These are phyloP conservation scores for Aspergillus sp. DNA, from an alignment of 2,329 filamentous ascomycete genomes.

Conservation along the genomic window DNA sequence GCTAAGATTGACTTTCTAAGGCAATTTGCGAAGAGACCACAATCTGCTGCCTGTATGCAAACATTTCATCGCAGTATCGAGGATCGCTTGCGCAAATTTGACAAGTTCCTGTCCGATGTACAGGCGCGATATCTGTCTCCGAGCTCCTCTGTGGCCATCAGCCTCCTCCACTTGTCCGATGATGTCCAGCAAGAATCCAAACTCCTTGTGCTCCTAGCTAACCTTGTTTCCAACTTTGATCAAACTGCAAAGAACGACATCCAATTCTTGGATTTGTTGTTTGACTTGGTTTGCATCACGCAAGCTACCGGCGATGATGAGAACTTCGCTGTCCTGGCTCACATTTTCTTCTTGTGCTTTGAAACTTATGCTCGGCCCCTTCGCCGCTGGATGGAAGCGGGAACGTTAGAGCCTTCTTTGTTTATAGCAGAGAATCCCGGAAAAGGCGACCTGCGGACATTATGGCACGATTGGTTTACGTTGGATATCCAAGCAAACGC, in stretches of 20 bases:
- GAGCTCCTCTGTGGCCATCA: conserved; percentile 59
- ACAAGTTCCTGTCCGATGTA: conserved; percentile 57
- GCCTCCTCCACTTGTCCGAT: conserved; percentile 62
- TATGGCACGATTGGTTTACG: conserved; percentile 76
- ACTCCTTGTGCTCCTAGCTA: conserved; percentile 61
- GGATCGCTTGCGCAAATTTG: conserved; percentile 58
- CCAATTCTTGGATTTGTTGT: conserved; percentile 76
- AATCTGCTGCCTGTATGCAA: conserved; percentile 63
- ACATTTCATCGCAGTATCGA: conserved; percentile 68
- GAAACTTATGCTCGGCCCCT: conserved; percentile 79
- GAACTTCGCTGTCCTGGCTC: conserved; percentile 63
- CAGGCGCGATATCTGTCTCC: conserved; percentile 62
- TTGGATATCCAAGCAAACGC: conserved; percentile 59
- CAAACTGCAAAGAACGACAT: conserved; percentile 56
- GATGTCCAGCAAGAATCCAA: conserved; percentile 56
- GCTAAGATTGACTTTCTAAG: conserved; percentile 50
- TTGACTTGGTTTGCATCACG: conserved; percentile 65
- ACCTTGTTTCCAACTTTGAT: conserved; percentile 60
- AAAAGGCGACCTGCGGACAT: conserved; percentile 58
- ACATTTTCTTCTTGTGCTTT: conserved; percentile 78
- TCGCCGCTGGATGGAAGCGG: conserved; percentile 79
- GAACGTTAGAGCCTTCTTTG: conserved; percentile 66
- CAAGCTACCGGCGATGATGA: conserved; percentile 67
- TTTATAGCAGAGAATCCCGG: conserved; percentile 66
- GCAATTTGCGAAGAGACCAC: conserved; percentile 46